phyloP scores from a whole-genome alignment of 31 red algal species.

The Endocladia muricata region DNA sequence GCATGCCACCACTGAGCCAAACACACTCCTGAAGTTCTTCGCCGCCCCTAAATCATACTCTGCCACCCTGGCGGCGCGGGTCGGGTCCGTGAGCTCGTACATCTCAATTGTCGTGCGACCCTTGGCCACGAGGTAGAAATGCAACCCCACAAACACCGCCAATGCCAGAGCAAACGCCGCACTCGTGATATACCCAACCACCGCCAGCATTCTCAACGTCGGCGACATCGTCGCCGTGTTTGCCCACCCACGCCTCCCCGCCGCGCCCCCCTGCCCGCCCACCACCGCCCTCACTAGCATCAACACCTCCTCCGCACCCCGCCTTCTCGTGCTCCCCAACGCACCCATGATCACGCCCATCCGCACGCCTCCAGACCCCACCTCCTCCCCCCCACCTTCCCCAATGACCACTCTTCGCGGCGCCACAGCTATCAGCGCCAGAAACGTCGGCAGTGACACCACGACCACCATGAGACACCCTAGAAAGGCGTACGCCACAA shows the following conservation, averaged over 20 bases:
- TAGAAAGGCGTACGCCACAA: conserved; percentile 80
- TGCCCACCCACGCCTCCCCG: no score
- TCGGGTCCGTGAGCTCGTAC: conserved; percentile 82
- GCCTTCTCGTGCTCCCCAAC: no score
- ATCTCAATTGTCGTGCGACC: conserved; percentile 89
- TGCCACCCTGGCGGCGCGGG: conserved; percentile 23
- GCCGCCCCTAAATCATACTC: conserved; percentile 67
- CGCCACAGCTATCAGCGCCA: conserved; percentile 26
- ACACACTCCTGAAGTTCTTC: conserved; percentile 60
- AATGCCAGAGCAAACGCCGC: conserved; percentile 72
- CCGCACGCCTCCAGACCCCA: neutral
- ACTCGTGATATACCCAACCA: conserved; percentile 73
- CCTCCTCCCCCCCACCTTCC: no score
- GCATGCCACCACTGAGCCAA: conserved; percentile 25
- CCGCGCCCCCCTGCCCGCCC: no score
- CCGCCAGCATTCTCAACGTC: conserved; percentile 26
- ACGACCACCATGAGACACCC: conserved; percentile 56
- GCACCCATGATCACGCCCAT: neutral
- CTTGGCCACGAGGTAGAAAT: conserved; percentile 71
- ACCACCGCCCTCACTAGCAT: no score
- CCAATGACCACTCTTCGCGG: neutral
- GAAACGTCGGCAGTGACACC: conserved; percentile 53
- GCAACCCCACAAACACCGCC: conserved; percentile 73
- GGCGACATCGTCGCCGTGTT: conserved; percentile 7
- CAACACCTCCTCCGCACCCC: no score